These are phyloP conservation scores for Ilyonectria robusta DNA, from an alignment of 2,329 filamentous ascomycete genomes.

Conservation along the genomic window DNA sequence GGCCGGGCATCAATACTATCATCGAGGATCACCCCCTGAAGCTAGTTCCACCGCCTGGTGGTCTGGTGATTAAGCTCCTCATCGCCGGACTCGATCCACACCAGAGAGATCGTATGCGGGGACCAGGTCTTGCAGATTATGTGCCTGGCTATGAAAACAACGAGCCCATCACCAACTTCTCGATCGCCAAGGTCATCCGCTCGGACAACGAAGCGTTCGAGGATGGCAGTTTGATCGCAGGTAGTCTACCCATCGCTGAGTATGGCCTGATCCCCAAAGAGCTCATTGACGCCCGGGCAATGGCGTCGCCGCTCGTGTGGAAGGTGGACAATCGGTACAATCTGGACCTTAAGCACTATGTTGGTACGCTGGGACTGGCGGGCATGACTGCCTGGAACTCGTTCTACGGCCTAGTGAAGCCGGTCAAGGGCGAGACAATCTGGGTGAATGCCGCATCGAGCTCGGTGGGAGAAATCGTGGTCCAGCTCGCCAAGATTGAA, in stretches of 20 bases:
- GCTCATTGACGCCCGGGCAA: background rate
- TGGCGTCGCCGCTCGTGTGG: constrained; percentile 5
- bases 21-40: background rate
- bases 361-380: constrained; percentile 72
- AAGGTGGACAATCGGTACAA: constrained; percentile 7
- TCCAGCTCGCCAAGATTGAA: constrained; percentile 83
- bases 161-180: constrained; percentile 13
- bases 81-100: constrained; percentile 1
- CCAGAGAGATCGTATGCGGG: constrained; percentile 10
- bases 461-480: constrained; percentile 84
- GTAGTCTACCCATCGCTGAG: constrained; percentile 11
- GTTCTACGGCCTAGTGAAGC: constrained; percentile 71
- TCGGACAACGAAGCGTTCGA: constrained; percentile 7
- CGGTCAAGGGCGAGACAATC: constrained; percentile 77
- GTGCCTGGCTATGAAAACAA: constrained; percentile 1
- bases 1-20: background rate
- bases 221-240: constrained; percentile 2
- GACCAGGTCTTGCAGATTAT: background rate
- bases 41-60: constrained; percentile 1
- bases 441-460: constrained; percentile 83
- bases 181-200: constrained; percentile 9
- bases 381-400: constrained; percentile 77
- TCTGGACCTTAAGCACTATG: constrained; percentile 62
- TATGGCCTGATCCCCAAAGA: background rate
- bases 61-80: background rate